Evolutionary conservation across 192 early-diverging fungal genomes (phyloP), one percentile per base, ranked within the genome.

Genomic region (Gamsiella multidivaricata): DNA sequence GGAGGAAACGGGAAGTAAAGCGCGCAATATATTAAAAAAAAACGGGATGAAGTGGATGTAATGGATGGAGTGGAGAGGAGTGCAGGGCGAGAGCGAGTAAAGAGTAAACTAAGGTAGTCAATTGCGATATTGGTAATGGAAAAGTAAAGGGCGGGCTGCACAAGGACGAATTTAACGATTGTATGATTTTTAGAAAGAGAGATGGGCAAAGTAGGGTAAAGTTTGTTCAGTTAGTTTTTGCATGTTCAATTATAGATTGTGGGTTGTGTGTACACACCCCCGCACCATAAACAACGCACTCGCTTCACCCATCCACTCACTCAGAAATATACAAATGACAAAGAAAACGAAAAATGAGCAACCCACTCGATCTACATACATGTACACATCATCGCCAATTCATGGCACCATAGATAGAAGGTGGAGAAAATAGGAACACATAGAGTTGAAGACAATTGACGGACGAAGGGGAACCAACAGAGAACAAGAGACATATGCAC

Each of bases 1-100:
- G 71, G 70, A 72, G 45, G 63, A 45, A 66, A 65, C 45, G 61
- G 61, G 63, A 73, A 41, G n/a, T 9, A 61, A 59, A 29, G 39
- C 18, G n/a, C n/a, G n/a, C n/a, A n/a, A n/a, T n/a, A n/a, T n/a
- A n/a, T n/a, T n/a, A 29, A 12, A 54, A 53, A n/a, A 54, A 23
- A 42, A 39, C n/a, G 25, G 3, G 22, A 11, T 41, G 50, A 52
- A 15, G 34, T 18, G 50, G 36, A 26, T 22, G 43, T 42, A 52
- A 47, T 3, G 17, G 55, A 52, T 25, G 22, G 52, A 46, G 41
- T 33, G 45, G 69, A 47, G 42, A 50, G 56, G 26, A n/a, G 49
- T 43, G 45, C 7, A 18, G 5, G 20, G 28, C 22, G 34, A 65
- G n/a, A 18, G 50, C 8, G 25, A 9, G 20, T 28, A 47, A 26